Conservation (phyloP, 1,284 basidiomycete genomes). For the Irpex sp. region DNA sequence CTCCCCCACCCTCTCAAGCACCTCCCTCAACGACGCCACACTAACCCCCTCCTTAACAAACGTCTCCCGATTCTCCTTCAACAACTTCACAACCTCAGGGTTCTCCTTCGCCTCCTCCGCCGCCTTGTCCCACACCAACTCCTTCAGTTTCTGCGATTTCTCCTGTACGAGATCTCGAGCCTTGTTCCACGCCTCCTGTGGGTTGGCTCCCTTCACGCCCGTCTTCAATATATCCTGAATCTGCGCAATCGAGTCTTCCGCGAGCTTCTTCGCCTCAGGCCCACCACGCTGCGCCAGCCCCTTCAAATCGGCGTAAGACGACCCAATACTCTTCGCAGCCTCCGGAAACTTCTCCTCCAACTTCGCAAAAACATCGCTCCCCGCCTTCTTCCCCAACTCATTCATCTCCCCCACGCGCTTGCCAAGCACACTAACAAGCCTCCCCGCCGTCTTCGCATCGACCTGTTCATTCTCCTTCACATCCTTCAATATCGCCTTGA, state of each 20-base stretch:
- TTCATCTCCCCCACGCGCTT: slow-evolving; percentile 25
- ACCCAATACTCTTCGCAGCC: slow-evolving; percentile 30
- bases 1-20: slow-evolving; percentile 26
- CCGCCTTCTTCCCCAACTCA: slow-evolving; percentile 29
- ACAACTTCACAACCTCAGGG: slow-evolving; percentile 16
- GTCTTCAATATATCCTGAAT: slow-evolving; percentile 17
- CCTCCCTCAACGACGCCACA: slow-evolving; percentile 14
- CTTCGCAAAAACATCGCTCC: slow-evolving; percentile 24
- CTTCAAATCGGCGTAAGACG: slow-evolving; percentile 30
- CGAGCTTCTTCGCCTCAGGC: slow-evolving; percentile 33
- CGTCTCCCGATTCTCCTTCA: slow-evolving; percentile 10
- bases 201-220: not conserved
- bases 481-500: slow-evolving; percentile 31
- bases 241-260: slow-evolving; percentile 29
- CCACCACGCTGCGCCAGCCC: slow-evolving; percentile 29
- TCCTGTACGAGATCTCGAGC: slow-evolving; percentile 24
- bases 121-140: slow-evolving; percentile 28
- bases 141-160: slow-evolving; percentile 26
- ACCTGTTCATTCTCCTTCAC: slow-evolving; percentile 18
- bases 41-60: slow-evolving; percentile 6
- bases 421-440: slow-evolving; percentile 28
- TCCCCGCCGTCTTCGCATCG: slow-evolving; percentile 27
- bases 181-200: slow-evolving; percentile 22
- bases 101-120: slow-evolving; percentile 21
- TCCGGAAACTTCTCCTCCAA: slow-evolving; percentile 31